A percentile compares a stretch with the other conserved stretches of the same genome.
Conservation (phyloP, 371 early-diverging fungal species). For the Apophysomyces trapeziformis region DNA sequence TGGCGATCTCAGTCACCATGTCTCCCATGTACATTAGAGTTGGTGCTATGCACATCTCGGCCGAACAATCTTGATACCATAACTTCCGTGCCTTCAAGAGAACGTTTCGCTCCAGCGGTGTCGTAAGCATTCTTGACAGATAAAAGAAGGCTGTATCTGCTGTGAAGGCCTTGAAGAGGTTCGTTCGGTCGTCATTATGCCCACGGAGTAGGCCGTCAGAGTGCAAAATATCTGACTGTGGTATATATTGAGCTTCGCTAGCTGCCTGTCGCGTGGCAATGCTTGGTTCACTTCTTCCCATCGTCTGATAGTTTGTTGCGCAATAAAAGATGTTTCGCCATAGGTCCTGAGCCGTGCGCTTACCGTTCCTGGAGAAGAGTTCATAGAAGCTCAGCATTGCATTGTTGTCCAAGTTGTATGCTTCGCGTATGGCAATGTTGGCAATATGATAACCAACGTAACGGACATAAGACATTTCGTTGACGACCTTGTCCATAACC, state of each 20-base stretch:
- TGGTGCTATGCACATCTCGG: conserved; percentile 1
- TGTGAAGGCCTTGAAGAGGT: conserved; percentile 10
- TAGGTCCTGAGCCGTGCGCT: conserved; percentile 3
- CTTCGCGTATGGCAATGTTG: conserved; percentile 8
- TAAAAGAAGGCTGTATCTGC: neutral
- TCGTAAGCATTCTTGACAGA: neutral
- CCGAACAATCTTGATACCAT: conserved; percentile 7
- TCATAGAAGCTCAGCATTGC: neutral
- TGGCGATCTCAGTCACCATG: neutral
- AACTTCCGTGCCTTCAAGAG: conserved; percentile 7
- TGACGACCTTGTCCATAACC: too few relatives aligned
- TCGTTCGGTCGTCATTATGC: neutral
- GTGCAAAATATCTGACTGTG: neutral
- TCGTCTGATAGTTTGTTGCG: conserved; percentile 9
- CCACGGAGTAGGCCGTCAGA: neutral
- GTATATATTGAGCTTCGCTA: neutral
- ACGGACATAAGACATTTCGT: neutral
- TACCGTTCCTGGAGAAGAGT: neutral
- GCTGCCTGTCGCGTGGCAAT: neutral
- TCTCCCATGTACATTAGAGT: neutral
- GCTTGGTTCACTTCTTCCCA: neutral
- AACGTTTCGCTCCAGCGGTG: neutral
- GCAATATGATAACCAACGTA: conserved; percentile 1
- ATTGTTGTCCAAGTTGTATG: neutral
- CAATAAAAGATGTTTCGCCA: conserved; percentile 12